These are phyloP conservation scores for Cicer bijugum DNA, from an alignment of 306 rosid genomes.

Conservation along the genomic window DNA sequence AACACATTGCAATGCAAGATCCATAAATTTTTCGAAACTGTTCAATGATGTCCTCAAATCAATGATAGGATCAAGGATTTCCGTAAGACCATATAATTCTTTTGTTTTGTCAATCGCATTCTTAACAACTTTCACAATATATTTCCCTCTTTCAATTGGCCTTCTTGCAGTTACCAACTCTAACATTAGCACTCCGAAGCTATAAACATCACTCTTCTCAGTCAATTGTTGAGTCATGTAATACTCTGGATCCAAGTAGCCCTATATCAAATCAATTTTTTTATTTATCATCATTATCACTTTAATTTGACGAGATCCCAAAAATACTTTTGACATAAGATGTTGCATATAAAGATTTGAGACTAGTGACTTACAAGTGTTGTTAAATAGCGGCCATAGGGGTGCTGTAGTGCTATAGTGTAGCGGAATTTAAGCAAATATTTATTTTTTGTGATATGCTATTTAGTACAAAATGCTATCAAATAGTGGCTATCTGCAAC, in stretches of 20 bases:
- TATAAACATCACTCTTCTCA: constrained; percentile 80
- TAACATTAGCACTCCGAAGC: constrained; percentile 75
- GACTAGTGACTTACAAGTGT: no score
- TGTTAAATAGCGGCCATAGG: no score
- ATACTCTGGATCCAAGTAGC: constrained; percentile 69
- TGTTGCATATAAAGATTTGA: neutral
- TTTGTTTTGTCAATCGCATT: constrained; percentile 53
- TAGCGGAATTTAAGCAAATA: no score
- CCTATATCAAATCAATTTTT: constrained; percentile 49
- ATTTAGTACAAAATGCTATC: no score
- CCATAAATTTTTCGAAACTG: constrained; percentile 64
- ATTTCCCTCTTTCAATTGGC: constrained; percentile 70
- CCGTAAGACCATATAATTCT: constrained; percentile 45
- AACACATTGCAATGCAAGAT: constrained; percentile 65
- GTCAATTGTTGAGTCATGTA: constrained; percentile 61
- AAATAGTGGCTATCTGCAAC: no score
- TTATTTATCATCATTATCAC: no score
- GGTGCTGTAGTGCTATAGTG: no score
- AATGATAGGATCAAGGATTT: constrained; percentile 57
- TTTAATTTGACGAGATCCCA: neutral
- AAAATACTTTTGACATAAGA: neutral
- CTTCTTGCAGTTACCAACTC: constrained; percentile 69
- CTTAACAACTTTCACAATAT: constrained; percentile 66
- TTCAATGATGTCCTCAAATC: constrained; percentile 42
- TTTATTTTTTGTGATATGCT: no score